Evolutionary conservation across 139 green algal genomes (phyloP), one percentile per base, ranked within the genome.

Genomic region (Coccomyxa sp.): DNA sequence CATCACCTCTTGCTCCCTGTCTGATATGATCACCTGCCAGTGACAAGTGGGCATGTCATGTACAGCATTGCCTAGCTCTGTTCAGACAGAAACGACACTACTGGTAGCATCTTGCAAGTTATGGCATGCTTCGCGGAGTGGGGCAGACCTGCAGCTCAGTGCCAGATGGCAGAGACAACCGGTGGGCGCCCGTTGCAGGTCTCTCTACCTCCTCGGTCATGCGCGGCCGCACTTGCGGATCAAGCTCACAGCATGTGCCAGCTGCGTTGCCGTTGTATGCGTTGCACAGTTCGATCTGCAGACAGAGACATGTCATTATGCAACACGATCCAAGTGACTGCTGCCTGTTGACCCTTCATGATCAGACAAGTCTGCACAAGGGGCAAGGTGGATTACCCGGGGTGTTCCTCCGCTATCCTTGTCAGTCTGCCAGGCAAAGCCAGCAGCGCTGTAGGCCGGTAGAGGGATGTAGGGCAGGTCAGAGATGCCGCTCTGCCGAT

Each of bases 231-330:
- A 78, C 23, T 21, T 32, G 23, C 9, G 74, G 74, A 27, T 78
- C 74, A 23, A 78, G 74, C 74, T 45, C 25, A 31, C 28, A 78
- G n/a, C 27, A 38, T 27, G 25, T 31, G 25, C 23, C 74, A 21
- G n/a, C 74, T 27, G 1, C 74, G 4, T 1, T 31, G 27, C 9
- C 9, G 10, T 74, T 66, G 28, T 63, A 79, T 11, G 60, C 83
- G 51, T 93, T 89, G 17, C 86, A 66, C 81, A 94, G 28, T 83
- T 95, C 89, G 76, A 94, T 82, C 79, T 91, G 83, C 13, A 81
- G 16, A 21, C 9, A 71, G 1, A 21, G 63, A 71, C 21, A 71
- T 71, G 7, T 28, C 63, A 71, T 28, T 9, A 71, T 11, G 63
- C 18, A 25, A 11, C 63, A 25, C 63, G 21, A 21, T 71, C 4